A percentile compares a stretch with the other conserved stretches of the same genome.
These are phyloP conservation scores for Huntiella abstrusa DNA, from an alignment of 2,329 filamentous ascomycete genomes.

Conservation along the genomic window DNA sequence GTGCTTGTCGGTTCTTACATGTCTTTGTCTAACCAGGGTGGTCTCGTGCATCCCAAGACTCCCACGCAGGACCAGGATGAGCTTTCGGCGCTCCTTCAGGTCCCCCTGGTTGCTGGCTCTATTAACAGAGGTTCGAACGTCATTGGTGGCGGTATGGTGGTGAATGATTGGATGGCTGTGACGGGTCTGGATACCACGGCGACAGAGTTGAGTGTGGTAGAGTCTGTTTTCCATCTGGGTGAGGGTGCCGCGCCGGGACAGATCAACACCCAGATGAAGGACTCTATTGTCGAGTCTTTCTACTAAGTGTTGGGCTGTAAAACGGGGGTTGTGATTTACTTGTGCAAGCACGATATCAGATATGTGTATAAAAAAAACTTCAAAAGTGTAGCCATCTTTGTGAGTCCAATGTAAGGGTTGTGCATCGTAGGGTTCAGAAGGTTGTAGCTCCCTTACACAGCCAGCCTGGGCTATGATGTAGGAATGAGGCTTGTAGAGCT, in stretches of 20 bases:
- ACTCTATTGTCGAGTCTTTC: conserved; percentile 97
- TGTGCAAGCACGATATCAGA: too few relatives aligned
- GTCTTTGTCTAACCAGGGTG: conserved; percentile 86
- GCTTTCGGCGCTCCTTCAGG: conserved; percentile 78
- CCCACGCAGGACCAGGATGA: conserved; percentile 96
- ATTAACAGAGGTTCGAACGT: conserved; percentile 88
- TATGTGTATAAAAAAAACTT: too few relatives aligned
- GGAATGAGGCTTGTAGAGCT: too few relatives aligned
- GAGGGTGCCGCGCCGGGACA: conserved; percentile 64
- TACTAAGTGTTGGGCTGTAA: conserved; percentile 37
- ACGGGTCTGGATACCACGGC: conserved; percentile 85
- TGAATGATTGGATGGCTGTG: conserved; percentile 89
- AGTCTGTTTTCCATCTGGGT: conserved; percentile 86
- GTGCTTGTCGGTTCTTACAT: conserved; percentile 95
- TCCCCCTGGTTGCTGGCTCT: conserved; percentile 82
- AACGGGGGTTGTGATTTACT: too few relatives aligned
- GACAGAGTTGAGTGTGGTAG: conserved; percentile 87
- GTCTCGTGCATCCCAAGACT: conserved; percentile 93
- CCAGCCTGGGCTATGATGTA: too few relatives aligned
- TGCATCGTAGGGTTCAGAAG: too few relatives aligned
- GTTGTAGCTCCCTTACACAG: too few relatives aligned
- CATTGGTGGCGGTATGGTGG: conserved; percentile 91
- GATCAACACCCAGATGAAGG: conserved; percentile 76
- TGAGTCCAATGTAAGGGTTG: too few relatives aligned
- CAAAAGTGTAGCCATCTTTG: too few relatives aligned